Conservation (phyloP, 179 eudicot genomes). For the Camellia oleifera region DNA sequence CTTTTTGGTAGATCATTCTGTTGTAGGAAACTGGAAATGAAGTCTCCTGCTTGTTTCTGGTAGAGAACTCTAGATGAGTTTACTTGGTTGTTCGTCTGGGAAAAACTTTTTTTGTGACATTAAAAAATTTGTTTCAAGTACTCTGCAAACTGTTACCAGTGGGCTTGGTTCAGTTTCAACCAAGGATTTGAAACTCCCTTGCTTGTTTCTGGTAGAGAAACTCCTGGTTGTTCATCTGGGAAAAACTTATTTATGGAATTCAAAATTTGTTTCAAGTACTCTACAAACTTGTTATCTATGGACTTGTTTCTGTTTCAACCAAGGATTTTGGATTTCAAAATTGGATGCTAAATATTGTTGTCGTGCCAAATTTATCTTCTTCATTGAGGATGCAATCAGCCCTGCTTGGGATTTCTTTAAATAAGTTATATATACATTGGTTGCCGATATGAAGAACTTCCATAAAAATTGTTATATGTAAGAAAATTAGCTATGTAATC, state of each 20-base stretch:
- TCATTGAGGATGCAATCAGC: not conserved
- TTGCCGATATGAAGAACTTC: too few species aligned
- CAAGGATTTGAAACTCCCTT: not conserved
- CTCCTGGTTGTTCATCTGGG: too few species aligned
- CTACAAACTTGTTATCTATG: not conserved
- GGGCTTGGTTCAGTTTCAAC: not conserved
- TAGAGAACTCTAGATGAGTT: not conserved
- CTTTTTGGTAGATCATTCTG: constrained; percentile 11
- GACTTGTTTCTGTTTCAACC: not conserved
- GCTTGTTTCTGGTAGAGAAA: not conserved
- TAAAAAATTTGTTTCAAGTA: not conserved
- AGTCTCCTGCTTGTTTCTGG: not conserved
- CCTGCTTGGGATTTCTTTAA: not conserved
- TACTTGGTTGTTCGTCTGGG: not conserved
- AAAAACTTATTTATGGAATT: too few species aligned
- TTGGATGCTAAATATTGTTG: not conserved
- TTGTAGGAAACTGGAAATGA: not conserved
- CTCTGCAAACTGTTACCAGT: not conserved
- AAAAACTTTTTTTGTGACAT: not conserved
- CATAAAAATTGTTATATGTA: too few species aligned
- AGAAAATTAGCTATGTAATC: too few species aligned
- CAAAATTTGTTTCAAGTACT: not conserved
- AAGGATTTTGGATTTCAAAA: not conserved
- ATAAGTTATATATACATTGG: not conserved
- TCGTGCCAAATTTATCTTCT: not conserved